Evolutionary conservation across 768 basidiomycete genomes (phyloP), one percentile per base, ranked within the genome.

Genomic region (Pholiota molesta): DNA sequence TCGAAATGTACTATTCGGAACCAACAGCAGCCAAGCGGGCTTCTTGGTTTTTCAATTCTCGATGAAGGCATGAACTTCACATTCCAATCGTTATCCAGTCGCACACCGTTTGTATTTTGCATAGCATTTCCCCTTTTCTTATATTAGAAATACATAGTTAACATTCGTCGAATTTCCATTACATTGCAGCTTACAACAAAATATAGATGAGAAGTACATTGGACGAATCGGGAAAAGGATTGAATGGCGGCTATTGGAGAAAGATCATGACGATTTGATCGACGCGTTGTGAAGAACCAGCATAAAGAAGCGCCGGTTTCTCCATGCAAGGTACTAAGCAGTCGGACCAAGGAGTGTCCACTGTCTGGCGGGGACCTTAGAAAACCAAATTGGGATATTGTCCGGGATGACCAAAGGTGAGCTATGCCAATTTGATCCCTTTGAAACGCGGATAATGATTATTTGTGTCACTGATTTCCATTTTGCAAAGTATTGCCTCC

Each of bases 41-140:
- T 56, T 95, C 93, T 61, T 95, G 93, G 93, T 95, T 95, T 78
- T 95, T 95, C 83, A 91, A 89, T 74, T 88, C 91, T 66, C 88
- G 90, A 73, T 89, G 78, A 62, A 66, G 52, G 52, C n/a, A 52
- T 49, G 47, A 13, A 37, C 7, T 49, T 45, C 52, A 49, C 45
- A 21, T 52, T 51, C 23, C 42, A 54, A 51, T 58, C 21, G 39
- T 55, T 56, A 42, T 63, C 59, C 55, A 61, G 52, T 62, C 42
- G 44, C 60, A 49, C 55, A 57, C 59, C 54, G 55, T 59, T 62
- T 69, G 66, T 66, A 68, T 60, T 61, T 65, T 61, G 60, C 65
- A 58, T 70, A 68, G 66, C 62, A 65, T 66, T 65, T 65, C 49
- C 62, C 60, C 59, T 55, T 59, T 35, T 62, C 57, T 64, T 69